Base-by-base conservation (phyloP, 352 stramenopile species). In the Phytopythium delawarense region DNA sequence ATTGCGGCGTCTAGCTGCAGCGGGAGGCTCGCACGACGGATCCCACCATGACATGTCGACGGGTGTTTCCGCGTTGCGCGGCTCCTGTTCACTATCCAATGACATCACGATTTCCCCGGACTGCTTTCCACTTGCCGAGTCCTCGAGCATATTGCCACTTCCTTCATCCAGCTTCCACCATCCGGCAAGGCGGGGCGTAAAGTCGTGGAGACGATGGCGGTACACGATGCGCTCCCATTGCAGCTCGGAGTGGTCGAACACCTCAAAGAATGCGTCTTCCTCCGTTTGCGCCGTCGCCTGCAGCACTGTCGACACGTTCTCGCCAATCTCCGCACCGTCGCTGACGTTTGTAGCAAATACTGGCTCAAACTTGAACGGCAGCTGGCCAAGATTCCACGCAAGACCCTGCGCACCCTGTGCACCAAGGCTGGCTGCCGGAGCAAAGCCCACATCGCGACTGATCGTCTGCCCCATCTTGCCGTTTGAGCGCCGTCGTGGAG, bases 81-180 rank as follows among this genome's bases (percentile, higher is more conserved):
- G 0, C 20, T 21, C 62, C 50, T 56, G 21, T 64, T 20, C 7
- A 15, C 1, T 11, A 4, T 39, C 25, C 30, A 23, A 3, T n/a
- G 21, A 28, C 15, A 23, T 40, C 42, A 42, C 34, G 23, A 61
- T n/a, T 15, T 21, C 23, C 4, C n/a, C 49, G 39, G 54, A 42
- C n/a, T 52, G 2, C 4, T 57, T 55, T 25, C 72, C 76, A 7
- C 73, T 69, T 59, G 67, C 80, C 6, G 71, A 62, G 59, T 92
- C 81, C 7, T 71, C 70, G 2, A 89, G 49, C 18, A 15, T 65
- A 2, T 23, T 60, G 1, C 79, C 79, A 5, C 53, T 30, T 11
- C 81, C 81, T 67, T 91, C 83, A 30, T 84, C 75, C 9, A 89
- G 64, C 23, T 76, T 87, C 84, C 84, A 92, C 66, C 72, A 87